Conservation (phyloP, 306 rosid species). For the cucumber (Cucumis sativus) region DNA sequence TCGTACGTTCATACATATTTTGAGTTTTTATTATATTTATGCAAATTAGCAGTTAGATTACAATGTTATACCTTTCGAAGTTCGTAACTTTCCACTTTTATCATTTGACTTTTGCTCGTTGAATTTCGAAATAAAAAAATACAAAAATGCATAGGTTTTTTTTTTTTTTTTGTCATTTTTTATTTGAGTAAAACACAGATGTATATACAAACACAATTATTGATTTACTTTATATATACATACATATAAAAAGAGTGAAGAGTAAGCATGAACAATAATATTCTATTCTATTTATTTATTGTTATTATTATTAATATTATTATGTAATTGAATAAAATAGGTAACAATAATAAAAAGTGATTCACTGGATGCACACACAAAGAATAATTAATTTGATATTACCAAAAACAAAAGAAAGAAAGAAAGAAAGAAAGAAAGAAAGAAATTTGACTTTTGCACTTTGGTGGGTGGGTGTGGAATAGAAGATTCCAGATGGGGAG, state of each 20-base stretch:
- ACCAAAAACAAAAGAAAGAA: no score
- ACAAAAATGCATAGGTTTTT: no score
- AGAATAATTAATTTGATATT: neutral
- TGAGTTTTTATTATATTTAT: no score
- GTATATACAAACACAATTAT: neutral
- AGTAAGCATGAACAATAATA: neutral
- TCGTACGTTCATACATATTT: no score
- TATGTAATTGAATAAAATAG: neutral
- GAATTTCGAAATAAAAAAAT: no score
- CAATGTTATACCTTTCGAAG: no score
- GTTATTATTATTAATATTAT: neutral
- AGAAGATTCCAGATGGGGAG: neutral
- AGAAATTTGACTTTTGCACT: neutral
- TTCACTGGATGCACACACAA: neutral
- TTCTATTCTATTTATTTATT: neutral
- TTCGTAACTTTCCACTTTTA: no score
- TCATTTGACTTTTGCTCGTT: no score
- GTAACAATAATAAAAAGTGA: neutral
- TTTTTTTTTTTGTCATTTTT: no score
- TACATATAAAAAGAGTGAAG: neutral
- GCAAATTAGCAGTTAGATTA: no score
- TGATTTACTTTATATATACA: neutral
- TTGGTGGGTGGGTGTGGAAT: neutral
- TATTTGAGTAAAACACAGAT: no score
- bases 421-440: no score